These are phyloP conservation scores for Plenodomus tracheiphilus DNA, from an alignment of 2,329 filamentous ascomycete genomes.

Conservation along the genomic window DNA sequence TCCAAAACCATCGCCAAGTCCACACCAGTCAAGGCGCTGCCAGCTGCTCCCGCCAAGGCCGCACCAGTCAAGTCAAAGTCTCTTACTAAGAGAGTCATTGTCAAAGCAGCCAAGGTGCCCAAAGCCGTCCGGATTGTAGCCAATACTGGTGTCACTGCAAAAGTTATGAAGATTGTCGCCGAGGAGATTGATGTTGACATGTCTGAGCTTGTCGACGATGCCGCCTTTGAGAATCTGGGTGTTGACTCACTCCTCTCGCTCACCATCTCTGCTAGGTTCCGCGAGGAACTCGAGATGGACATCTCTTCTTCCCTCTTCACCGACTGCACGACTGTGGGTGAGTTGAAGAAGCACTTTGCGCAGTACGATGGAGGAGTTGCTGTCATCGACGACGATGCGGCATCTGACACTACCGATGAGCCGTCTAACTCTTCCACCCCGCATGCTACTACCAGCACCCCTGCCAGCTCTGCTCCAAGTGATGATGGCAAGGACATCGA, in stretches of 20 bases:
- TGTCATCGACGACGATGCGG: constrained; percentile 44
- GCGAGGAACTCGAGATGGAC: constrained; percentile 63
- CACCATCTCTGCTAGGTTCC: constrained; percentile 64
- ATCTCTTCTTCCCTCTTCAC: constrained; percentile 63
- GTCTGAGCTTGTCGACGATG: constrained; percentile 61
- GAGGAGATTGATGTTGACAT: constrained; percentile 64
- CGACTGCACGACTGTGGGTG: constrained; percentile 62
- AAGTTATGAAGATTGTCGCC: constrained; percentile 68
- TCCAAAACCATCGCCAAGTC: constrained; percentile 38
- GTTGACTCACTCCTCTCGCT: constrained; percentile 65
- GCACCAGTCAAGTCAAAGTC: constrained; percentile 54
- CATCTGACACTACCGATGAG: constrained; percentile 47
- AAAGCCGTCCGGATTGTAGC: constrained; percentile 53
- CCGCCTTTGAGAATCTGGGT: constrained; percentile 64
- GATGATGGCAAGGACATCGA: constrained; percentile 47
- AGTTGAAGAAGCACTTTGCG: constrained; percentile 61
- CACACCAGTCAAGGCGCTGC: constrained; percentile 41
- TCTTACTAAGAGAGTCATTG: constrained; percentile 48
- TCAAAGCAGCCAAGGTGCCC: constrained; percentile 54
- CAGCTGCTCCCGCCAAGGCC: constrained; percentile 42
- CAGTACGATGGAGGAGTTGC: constrained; percentile 50
- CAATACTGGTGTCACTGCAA: constrained; percentile 51
- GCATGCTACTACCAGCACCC: constrained; percentile 49
- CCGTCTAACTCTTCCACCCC: constrained; percentile 49
- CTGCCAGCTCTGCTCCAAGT: constrained; percentile 54